Base-by-base conservation (phyloP, 805 yeast species). In the Hanseniaspora thailandica region DNA sequence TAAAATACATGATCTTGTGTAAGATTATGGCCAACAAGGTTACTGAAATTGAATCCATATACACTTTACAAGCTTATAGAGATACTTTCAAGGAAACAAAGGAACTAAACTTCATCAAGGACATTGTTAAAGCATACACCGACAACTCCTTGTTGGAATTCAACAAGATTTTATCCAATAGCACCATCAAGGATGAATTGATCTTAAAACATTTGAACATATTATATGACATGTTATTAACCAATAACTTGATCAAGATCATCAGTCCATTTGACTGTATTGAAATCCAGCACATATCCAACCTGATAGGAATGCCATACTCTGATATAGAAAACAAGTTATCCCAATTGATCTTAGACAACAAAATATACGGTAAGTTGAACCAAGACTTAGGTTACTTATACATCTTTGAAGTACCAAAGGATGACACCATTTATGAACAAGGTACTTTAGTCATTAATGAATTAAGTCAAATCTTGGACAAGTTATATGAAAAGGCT, bases 361-460 rank as follows among this genome's bases (percentile, higher is more conserved):
- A 86, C 63, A 85, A 88, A n/a, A 87, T 93, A 61, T 84, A 82
- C 64, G 99, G 98, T 46, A 97, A 93, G 35, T 74, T 93, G 60
- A 98, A 93, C 68, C 99, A 93, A 72, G 97, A 97, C 45, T 89
- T 89, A 66, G 98, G 98, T 8, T 93, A 97, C 96, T 76, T 93
- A 61, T 82, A 87, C 59, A 79, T 93, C 55, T 93, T 86, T 63
- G 95, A 87, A 55, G 85, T 88, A 65, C 95, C 96, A 40, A 80
- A 78, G 63, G 80, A 81, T 57, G 97, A 93, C 67, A 85, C 85
- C 38, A 82, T 94, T 48, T 93, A 90, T 64, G 93, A 84, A 58
- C 81, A 90, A 52, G 84, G 94, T 43, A 76, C 90, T 60, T 93
- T 86, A 55, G 79, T 95, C 59, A 80, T 94, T 47, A 85, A 84